Base-by-base conservation (phyloP, 176 grass and related monocot species). In the Raddia guianensis region DNA sequence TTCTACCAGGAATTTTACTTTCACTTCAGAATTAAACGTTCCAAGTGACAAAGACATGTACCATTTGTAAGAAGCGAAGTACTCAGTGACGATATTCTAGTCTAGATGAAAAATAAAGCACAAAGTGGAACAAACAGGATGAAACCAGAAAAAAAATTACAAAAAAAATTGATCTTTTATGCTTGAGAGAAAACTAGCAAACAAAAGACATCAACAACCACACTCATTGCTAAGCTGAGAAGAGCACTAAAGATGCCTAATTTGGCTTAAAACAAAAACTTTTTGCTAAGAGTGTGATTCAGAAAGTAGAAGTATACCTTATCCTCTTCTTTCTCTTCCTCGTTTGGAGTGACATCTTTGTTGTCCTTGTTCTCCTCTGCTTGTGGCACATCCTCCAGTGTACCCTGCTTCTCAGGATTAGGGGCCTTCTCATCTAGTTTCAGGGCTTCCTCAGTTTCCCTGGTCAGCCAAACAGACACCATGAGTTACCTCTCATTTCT, bases 281-380 rank as follows among this genome's bases (percentile, higher is more conserved):
- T 37, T 1, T 59, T 27, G 0, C 37, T 32, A 2, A 59, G 9
- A 59, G 16, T 35, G 33, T 7, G 51, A 3, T 13, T 5, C 13
- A 57, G 44, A 1, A 32, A 18, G 11, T 18, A 34, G 19, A 63
- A 15, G 12, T 18, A 54, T 88, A 93, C 95, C 86, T 98, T 93
- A 62, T 98, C 95, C 49, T 97, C 94, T 82, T 97, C 94, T 80
- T 91, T 89, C 44, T 94, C 86, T 86, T 91, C 83, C 72, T 86
- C 91, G 44, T 76, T 84, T 51, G 71, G 61, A 50, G 63, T 50
- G 66, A 49, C 82, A 71, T 88, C 89, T 82, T 97, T 93, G 73
- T 70, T 71, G 19, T 80, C 88, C 70, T 91, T 92, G 61, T 52
- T 86, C 46, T 80, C 83, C 52, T 89, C 83, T 49, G 72, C 60